Percentiles rank a stretch among this genome's conserved stretches.
These are phyloP conservation scores for Taxillus chinensis DNA, from an alignment of 164 flowering plant species.

Conservation along the genomic window DNA sequence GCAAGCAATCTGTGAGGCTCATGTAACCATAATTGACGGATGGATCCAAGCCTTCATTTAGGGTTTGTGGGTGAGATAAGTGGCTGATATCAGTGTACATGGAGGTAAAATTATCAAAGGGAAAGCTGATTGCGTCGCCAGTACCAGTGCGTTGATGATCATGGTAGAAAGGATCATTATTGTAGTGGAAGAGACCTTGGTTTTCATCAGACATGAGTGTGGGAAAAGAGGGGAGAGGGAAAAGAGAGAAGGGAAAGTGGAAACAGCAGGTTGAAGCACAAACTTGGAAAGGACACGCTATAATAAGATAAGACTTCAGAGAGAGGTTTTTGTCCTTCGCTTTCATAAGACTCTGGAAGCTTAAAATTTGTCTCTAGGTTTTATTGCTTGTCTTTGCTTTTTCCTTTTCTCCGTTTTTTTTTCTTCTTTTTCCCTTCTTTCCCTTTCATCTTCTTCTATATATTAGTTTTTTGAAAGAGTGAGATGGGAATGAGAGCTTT, in stretches of 20 bases:
- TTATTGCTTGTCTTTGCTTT: background rate
- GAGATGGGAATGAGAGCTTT: no score
- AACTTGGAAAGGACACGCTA: background rate
- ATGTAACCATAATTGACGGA: background rate
- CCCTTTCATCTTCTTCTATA: no score
- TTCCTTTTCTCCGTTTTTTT: background rate
- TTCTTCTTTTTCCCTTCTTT: background rate
- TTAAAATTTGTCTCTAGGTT: background rate
- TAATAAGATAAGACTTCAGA: background rate
- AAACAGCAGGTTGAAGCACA: background rate
- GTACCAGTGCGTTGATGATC: background rate
- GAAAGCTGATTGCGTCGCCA: background rate
- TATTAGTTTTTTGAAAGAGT: no score
- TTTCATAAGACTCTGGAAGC: background rate
- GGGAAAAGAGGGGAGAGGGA: background rate
- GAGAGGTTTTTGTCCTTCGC: background rate
- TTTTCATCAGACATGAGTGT: slow-evolving; percentile 14
- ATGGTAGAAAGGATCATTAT: slow-evolving; percentile 7
- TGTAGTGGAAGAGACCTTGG: slow-evolving; percentile 5
- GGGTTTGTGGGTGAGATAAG: slow-evolving; percentile 5
- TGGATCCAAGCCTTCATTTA: slow-evolving; percentile 17
- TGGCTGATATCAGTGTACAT: background rate
- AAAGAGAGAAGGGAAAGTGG: background rate
- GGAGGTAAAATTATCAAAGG: slow-evolving; percentile 4
- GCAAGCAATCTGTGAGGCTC: slow-evolving; percentile 29